Evolutionary conservation across 202 grass and related monocot genomes (phyloP), one percentile per base, ranked within the genome.

Genomic region (Schoenoplectus tabernaemontani): DNA sequence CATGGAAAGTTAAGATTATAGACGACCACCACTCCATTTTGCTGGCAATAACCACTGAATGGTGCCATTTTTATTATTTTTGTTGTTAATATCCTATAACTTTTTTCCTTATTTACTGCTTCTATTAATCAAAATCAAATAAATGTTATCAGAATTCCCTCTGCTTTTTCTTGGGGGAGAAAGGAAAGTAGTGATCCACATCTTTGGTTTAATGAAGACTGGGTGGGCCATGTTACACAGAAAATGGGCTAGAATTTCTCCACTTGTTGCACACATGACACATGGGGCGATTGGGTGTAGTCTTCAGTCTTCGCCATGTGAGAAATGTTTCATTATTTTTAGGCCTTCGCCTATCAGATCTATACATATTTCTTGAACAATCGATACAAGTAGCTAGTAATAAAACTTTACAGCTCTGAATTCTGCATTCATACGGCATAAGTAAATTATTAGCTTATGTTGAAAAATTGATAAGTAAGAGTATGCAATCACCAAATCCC

Each of bases 391-490:
- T 78, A 7, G 54, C 56, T 78, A 53, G 6, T 7, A 59, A 15
- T 41, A 60, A 39, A 59, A 42, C 33, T 57, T 78, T 59, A 59
- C 57, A 60, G 54, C 76, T 60, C 53, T 78, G 38, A 78, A 42
- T 78, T 59, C 76, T 43, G 33, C 76, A 78, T 78, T 60, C 74
- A 77, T 77, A 59, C 76, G 37, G 54, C 53, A 59, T 57, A 59
- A 78, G 51, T 78, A 78, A 78, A 78, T 38, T 61, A 43, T 24
- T 51, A 32, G 23, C 26, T 73, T 73, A n/a, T 53, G 44, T 73
- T 34, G 10, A 73, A 51, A 24, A 73, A 34, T n/a, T 33, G 46
- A 53, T 32, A 51, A 51, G 44, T 51, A 51, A 62, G 57, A 79
- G 58, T 26, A 64, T 48, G 56, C 24, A 64, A 79, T 13, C 77